A percentile compares a stretch with the other conserved stretches of the same genome.
phyloP scores from a whole-genome alignment of 768 basidiomycete species.

The Gymnopilus dilepis region DNA sequence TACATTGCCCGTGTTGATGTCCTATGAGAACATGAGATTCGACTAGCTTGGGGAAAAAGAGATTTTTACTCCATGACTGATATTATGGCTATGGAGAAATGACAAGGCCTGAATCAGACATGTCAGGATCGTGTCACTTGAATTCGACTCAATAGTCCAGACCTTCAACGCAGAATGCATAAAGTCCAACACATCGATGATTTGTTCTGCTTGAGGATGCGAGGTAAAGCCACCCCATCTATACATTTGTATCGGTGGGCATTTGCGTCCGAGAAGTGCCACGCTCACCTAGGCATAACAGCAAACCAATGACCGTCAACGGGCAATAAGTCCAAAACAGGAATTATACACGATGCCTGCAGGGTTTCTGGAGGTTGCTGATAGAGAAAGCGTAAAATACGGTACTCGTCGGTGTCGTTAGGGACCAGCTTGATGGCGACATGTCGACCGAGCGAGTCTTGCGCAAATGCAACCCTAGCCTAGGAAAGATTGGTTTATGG shows the following conservation, averaged over 20 bases:
- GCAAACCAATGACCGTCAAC: slow-evolving; percentile 28
- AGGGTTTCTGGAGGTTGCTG: slow-evolving; percentile 7
- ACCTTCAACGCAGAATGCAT: slow-evolving; percentile 27
- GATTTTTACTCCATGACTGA: slow-evolving; percentile 22
- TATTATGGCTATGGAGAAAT: slow-evolving; percentile 27
- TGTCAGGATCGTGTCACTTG: not conserved
- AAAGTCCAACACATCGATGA: slow-evolving; percentile 15
- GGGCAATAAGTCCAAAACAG: slow-evolving; percentile 30
- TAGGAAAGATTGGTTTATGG: not conserved
- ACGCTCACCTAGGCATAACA: slow-evolving; percentile 35
- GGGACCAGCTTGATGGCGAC: slow-evolving; percentile 31
- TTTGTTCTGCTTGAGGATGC: not conserved
- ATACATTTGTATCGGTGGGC: not conserved
- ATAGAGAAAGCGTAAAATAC: slow-evolving; percentile 22
- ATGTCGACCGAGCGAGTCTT: slow-evolving; percentile 26
- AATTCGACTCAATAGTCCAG: not conserved
- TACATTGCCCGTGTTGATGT: slow-evolving; percentile 19
- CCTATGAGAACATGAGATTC: not conserved
- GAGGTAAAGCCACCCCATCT: slow-evolving; percentile 19
- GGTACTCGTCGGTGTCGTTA: slow-evolving; percentile 26
- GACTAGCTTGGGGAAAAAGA: not conserved
- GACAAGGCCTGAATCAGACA: slow-evolving; percentile 17
- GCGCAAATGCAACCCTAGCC: slow-evolving; percentile 23
- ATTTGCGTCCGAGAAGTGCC: not conserved
- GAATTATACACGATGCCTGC: slow-evolving; percentile 20